phyloP scores from a whole-genome alignment of 2,329 filamentous ascomycete species.

The Beauveria australis region DNA sequence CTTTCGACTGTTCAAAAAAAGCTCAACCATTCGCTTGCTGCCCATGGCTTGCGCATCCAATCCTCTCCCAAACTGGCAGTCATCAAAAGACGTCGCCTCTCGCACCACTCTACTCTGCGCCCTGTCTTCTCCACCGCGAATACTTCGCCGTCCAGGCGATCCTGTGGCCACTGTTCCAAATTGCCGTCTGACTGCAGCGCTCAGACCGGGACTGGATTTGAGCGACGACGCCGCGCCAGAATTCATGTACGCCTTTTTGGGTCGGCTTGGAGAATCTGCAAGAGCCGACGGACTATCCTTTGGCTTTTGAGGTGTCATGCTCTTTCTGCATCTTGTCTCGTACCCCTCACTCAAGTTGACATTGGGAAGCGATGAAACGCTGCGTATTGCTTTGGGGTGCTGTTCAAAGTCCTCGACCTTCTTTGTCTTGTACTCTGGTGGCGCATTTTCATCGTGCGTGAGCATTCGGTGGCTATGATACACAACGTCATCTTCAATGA shows the following conservation, averaged over 20 bases:
- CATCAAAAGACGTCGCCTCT: conserved; percentile 11
- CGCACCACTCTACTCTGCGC: not conserved
- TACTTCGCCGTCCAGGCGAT: conserved; percentile 6
- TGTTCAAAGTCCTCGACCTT: not conserved
- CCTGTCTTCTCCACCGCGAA: not conserved
- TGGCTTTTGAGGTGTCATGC: not conserved
- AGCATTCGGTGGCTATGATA: not conserved
- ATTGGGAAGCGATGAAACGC: conserved; percentile 19
- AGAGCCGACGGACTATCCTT: conserved; percentile 11
- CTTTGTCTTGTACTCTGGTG: not conserved
- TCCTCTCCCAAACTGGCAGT: conserved; percentile 11
- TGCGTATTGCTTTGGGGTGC: conserved; percentile 1
- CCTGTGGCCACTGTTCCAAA: conserved; percentile 11
- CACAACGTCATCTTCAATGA: not conserved
- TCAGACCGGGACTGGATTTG: conserved; percentile 23
- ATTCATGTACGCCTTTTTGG: conserved; percentile 12
- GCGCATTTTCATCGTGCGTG: not conserved
- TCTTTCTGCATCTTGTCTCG: not conserved
- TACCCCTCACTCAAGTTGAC: conserved; percentile 4
- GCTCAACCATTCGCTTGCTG: conserved; percentile 45
- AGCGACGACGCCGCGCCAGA: conserved; percentile 17
- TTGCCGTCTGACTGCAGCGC: conserved; percentile 12
- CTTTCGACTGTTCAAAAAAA: conserved; percentile 43
- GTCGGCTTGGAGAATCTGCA: conserved; percentile 1
- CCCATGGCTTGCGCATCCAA: conserved; percentile 30